Base-by-base conservation (phyloP, 2,329 filamentous ascomycete genomes). In the Gaeumannomyces sp. region DNA sequence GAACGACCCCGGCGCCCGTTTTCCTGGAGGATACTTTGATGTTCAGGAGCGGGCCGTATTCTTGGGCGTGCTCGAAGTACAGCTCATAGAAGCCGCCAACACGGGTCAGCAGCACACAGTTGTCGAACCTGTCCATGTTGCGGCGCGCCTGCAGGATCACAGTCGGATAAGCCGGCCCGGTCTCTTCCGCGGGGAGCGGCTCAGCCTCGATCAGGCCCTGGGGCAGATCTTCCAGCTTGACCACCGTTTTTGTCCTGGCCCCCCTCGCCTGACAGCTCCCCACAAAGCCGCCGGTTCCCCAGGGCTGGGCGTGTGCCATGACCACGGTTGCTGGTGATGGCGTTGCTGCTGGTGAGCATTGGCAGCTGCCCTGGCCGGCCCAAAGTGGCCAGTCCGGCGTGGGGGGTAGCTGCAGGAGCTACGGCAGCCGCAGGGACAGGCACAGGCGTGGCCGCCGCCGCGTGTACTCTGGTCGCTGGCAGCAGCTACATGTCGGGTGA, bases 61-160 rank as follows among this genome's bases (percentile, higher is more conserved):
- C 89, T 66, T 96, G 91, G 14, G 96, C 95, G 74, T 99, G 93
- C 71, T 96, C 90, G 75, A 98, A 96, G 78, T 99, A 99, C 66
- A 99, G 80, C 84, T 99, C 95, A 77, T 98, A 99, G 77, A 99
- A 99, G 66, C 93, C 89, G 65, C 95, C 95, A 33, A 99, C 93
- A 65, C 94, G 87, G 4, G 95, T 99, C 66, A 99, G 79, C 10
- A 99, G 76, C 56, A 99, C 90, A 76, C 94, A 98, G 71, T 96
- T 92, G 71, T 88, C 86, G 77, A 96, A 97, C 72, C 90, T 93
- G 70, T 87, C 84, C 89, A 98, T 97, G 77, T 97, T 96, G 69
- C 88, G 91, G 65, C 87, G 86, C 33, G 92, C 94, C 74, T 97
- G 93, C 72, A 92, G 86, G 65, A 98, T 80, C 61, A 98, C 90